Base-by-base conservation (phyloP, 169 alveolate species). In the Eimeria sp. region DNA sequence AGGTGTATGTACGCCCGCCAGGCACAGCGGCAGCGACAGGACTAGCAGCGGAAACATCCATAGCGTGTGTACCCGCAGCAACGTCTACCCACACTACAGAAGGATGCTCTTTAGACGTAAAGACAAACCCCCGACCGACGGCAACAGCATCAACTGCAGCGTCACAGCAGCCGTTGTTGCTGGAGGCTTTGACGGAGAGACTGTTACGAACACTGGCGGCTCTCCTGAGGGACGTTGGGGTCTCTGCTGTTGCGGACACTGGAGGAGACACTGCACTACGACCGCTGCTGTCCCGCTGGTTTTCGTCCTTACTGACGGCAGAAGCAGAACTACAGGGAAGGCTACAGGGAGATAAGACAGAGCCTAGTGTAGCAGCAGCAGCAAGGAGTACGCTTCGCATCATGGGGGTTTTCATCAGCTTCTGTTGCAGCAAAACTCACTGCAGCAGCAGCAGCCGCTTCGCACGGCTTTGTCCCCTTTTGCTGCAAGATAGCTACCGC, bases 1-100 rank as follows among this genome's bases (percentile, higher is more conserved):
- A 99, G 97, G 98, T 99, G 54, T 99, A 98, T 97, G 99, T 99
- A 34, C 88, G 30, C 30, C 76, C 96, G n/a, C 86, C 96, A 7
- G 83, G 95, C 94, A 65, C 65, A 45, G 84, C 78, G 0, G 95
- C 73, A 63, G 94, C 82, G 43, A 58, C 67, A 34, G 83, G 22
- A 30, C 27, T 82, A 30, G 82, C 94, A 3, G 94, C 75, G 16
- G 54, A 51, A 83, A 61, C 82, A 34, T 40, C 34, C 34, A 43
- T 25, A n/a, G 22, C 61, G 18, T 22, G 4, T 27, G 47, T 54
- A n/a, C 14, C 94, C 47, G 49, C 30, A 30, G n/a, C 51, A 11
- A 3, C 76, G 51, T 3, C 58, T 18, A 40, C 11, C 49, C n/a
- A 1, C 7, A 25, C 58, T 25, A 20, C 76, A 83, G 76, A 34